A percentile compares a stretch with the other conserved stretches of the same genome.
These are phyloP conservation scores for Fragaria vesca DNA, from an alignment of 306 rosid species.

Conservation along the genomic window DNA sequence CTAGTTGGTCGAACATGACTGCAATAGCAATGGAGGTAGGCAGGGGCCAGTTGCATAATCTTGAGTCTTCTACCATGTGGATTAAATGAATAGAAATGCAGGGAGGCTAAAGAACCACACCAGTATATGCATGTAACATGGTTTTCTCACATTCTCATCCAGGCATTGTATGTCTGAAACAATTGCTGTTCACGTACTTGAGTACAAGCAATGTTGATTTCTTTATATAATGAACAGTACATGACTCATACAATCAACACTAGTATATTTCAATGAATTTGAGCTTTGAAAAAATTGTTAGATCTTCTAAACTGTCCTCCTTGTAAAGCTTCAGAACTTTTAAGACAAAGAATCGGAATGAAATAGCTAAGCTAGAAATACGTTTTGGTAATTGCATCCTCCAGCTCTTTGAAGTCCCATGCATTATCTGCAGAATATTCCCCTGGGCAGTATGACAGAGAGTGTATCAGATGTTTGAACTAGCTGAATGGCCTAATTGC, in stretches of 20 bases:
- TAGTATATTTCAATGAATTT: neutral
- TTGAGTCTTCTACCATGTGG: too few species aligned
- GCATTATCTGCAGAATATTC: slow-evolving; percentile 86
- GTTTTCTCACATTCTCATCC: too few species aligned
- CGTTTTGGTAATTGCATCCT: slow-evolving; percentile 66
- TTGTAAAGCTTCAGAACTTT: slow-evolving; percentile 4
- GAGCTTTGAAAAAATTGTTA: neutral
- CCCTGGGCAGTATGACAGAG: slow-evolving; percentile 44
- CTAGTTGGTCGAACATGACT: too few species aligned
- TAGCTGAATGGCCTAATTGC: neutral
- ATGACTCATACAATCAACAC: neutral
- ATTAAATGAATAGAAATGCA: too few species aligned
- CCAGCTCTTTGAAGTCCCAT: slow-evolving; percentile 88
- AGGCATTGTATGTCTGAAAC: too few species aligned
- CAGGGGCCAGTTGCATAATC: too few species aligned
- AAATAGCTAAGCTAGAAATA: slow-evolving; percentile 46
- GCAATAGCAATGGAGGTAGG: too few species aligned
- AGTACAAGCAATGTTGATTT: too few species aligned
- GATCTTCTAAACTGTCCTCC: neutral
- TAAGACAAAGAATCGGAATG: neutral
- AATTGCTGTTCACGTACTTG: too few species aligned
- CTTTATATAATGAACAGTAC: too few species aligned
- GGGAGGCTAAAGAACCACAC: too few species aligned
- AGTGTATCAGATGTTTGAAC: neutral
- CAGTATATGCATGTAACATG: too few species aligned